These are phyloP conservation scores for Pelargonium australe DNA, from an alignment of 441 rosid genomes.

Conservation along the genomic window DNA sequence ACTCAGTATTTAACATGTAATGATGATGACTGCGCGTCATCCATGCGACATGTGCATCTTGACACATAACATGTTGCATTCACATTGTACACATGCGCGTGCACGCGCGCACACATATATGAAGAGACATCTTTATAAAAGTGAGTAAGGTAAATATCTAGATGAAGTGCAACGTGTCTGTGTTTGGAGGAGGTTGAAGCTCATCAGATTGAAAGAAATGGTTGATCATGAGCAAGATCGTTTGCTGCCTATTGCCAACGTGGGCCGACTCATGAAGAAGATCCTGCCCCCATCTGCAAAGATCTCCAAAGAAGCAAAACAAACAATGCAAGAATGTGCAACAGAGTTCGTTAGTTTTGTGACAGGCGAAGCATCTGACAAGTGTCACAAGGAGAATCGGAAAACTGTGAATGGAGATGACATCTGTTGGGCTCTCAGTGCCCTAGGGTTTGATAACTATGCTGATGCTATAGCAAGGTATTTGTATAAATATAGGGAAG, in stretches of 20 bases:
- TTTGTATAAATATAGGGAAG: slow-evolving; percentile 61
- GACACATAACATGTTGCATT: neutral
- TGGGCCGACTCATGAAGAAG: slow-evolving; percentile 77
- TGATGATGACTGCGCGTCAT: neutral
- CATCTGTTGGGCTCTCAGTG: slow-evolving; percentile 77
- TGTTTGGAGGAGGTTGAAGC: slow-evolving; percentile 8
- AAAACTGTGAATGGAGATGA: slow-evolving; percentile 91
- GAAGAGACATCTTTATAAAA: slow-evolving; percentile 16
- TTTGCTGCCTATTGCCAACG: slow-evolving; percentile 79
- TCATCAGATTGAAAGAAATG: slow-evolving; percentile 26
- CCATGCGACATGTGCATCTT: neutral
- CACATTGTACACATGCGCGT: neutral
- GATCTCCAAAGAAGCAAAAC: slow-evolving; percentile 84
- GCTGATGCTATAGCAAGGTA: slow-evolving; percentile 65
- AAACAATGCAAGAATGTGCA: slow-evolving; percentile 85
- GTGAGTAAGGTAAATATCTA: slow-evolving; percentile 12
- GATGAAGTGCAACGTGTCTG: slow-evolving; percentile 14
- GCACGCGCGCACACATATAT: slow-evolving; percentile 13
- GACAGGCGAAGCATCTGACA: slow-evolving; percentile 85
- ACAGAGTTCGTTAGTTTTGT: slow-evolving; percentile 90
- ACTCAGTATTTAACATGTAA: too few relatives aligned
- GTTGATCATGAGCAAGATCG: slow-evolving; percentile 45
- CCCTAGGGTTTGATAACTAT: slow-evolving; percentile 73
- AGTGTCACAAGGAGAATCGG: slow-evolving; percentile 86
- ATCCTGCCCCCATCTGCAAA: slow-evolving; percentile 67